Base-by-base conservation (phyloP, 306 rosid species). In the Castanea sativa region DNA sequence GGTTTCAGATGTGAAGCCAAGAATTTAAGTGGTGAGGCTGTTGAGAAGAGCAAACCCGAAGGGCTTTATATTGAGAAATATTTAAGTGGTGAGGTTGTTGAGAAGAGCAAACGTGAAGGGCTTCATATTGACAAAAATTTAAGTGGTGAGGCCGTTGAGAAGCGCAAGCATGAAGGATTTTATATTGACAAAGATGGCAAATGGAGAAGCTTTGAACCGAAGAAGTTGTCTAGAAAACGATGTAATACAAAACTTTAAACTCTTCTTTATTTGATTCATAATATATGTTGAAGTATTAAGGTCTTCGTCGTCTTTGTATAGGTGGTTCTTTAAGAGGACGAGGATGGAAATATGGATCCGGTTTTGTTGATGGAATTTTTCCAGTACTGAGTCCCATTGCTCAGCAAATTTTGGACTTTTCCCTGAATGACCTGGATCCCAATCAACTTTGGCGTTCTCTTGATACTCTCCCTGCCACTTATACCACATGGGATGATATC, bases 321-420 rank as follows among this genome's bases (percentile, higher is more conserved):
- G 99, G 97, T 85, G 99, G 99, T 81, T 95, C 99, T 73, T 71
- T 92, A 81, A 90, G 99, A 83, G 97, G 99, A 73, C 78, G 87
- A 59, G 97, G 99, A 63, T 95, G 98, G 98, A 90, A 91, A 83
- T 92, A 85, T 45, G 99, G 99, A 83, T 95, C 99, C 45, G 99
- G 99, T 5, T 95, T 95, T 84, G 97, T 95, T 20, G 99, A 95
- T 78, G 97, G 98, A 29, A 86, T 92, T 72, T 95, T 95, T 76
- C 99, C 96, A 0, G 94, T 92, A 61, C 76, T 95, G 88, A 88
- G 99, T 77, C 92, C 96, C 30, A 83, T 80, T 72, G 97, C 90
- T 43, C 85, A 80, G 84, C 58, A 83, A 84, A 88, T 92, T 80
- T 80, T 95, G 81, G 96, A 91, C 19, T 82, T 81, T 69, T 81